These are phyloP conservation scores for Candida palmyrensis DNA, from an alignment of 805 yeast species.

Conservation along the genomic window DNA sequence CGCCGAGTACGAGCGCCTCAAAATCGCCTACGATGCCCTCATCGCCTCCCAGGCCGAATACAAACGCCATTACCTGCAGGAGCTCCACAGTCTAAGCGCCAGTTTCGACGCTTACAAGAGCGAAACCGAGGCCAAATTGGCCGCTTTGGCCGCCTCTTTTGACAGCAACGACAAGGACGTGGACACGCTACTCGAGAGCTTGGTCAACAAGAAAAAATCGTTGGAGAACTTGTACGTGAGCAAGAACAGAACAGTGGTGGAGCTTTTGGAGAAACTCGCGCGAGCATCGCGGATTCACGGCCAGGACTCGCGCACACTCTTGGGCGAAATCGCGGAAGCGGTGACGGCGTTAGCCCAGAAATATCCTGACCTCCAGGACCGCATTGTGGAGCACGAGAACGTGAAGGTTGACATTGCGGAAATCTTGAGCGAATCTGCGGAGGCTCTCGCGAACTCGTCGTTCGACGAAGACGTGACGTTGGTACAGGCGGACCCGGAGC, in stretches of 20 bases:
- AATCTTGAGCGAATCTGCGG: constrained; percentile 27
- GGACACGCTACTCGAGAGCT: constrained; percentile 43
- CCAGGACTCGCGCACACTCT: constrained; percentile 38
- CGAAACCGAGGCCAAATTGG: constrained; percentile 28
- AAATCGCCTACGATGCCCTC: constrained; percentile 55
- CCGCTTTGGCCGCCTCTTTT: constrained; percentile 31
- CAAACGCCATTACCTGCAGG: constrained; percentile 42
- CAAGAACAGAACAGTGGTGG: constrained; percentile 40
- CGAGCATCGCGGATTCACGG: constrained; percentile 44
- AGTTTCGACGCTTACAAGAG: constrained; percentile 33
- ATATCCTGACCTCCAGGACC: constrained; percentile 30
- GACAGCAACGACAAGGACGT: constrained; percentile 45
- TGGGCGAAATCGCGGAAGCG: constrained; percentile 43
- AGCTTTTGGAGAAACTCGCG: constrained; percentile 40
- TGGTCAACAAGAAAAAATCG: constrained; percentile 42
- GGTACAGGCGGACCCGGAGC: constrained; percentile 14
- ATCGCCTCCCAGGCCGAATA: constrained; percentile 48
- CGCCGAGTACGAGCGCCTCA: constrained; percentile 52
- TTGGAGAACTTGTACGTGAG: constrained; percentile 46
- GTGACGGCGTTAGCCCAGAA: constrained; percentile 34
- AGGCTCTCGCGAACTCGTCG: constrained; percentile 23
- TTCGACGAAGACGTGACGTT: constrained; percentile 31
- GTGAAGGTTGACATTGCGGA: constrained; percentile 29
- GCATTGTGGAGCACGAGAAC: constrained; percentile 21
- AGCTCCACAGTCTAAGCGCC: constrained; percentile 33